Percentiles rank a stretch among this genome's conserved stretches.
These are phyloP conservation scores for Dipteronia sinensis DNA, from an alignment of 345 rosid species.

Conservation along the genomic window DNA sequence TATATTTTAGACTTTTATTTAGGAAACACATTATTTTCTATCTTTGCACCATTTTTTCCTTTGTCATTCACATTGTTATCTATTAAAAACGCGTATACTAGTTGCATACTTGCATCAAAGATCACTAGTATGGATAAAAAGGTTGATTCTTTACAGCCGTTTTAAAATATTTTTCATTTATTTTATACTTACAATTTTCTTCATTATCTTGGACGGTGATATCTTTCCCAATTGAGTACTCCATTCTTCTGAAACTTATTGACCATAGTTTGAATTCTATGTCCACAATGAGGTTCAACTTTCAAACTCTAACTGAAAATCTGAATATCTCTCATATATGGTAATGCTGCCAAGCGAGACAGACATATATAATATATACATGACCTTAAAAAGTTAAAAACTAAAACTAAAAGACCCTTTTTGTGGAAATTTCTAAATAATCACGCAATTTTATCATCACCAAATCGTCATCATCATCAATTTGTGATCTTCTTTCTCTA, in stretches of 20 bases:
- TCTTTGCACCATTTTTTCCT: too few species aligned
- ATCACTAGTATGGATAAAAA: too few species aligned
- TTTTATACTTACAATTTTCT: not conserved
- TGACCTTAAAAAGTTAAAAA: not conserved
- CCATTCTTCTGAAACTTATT: not conserved
- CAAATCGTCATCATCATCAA: not conserved
- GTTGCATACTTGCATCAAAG: too few species aligned
- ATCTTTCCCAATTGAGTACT: not conserved
- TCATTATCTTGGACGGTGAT: not conserved
- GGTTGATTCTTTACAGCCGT: too few species aligned
- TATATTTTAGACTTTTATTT: too few species aligned
- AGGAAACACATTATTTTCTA: too few species aligned
- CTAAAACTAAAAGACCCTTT: not conserved
- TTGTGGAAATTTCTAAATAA: not conserved
- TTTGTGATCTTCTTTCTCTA: not conserved
- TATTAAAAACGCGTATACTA: too few species aligned
- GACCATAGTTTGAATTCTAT: not conserved
- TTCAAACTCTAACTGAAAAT: not conserved
- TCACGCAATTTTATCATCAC: conserved; percentile 1
- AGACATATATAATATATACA: not conserved
- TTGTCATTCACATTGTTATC: too few species aligned
- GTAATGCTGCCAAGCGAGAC: not conserved
- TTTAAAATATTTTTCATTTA: too few species aligned
- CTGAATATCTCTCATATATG: not conserved
- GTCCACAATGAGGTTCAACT: not conserved